phyloP scores from a whole-genome alignment of 1,284 basidiomycete species.

The Rhodotorula sp. region DNA sequence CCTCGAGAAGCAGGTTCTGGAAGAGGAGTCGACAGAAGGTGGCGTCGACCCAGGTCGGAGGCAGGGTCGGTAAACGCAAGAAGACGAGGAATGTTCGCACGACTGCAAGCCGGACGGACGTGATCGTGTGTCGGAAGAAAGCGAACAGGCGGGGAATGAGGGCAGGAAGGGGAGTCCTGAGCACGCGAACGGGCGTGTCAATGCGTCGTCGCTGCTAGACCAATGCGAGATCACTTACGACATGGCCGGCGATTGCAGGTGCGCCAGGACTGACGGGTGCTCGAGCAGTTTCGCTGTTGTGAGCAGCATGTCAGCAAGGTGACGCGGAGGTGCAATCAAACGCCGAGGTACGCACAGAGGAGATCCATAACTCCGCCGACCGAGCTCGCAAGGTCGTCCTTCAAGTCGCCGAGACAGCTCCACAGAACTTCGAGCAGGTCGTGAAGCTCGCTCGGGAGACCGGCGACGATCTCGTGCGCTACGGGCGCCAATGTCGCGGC shows the following conservation, averaged over 20 bases:
- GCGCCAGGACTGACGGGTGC: slow-evolving; percentile 72
- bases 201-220: background rate
- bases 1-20: slow-evolving; percentile 93
- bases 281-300: slow-evolving; percentile 72
- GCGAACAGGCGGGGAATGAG: slow-evolving; percentile 89
- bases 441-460: slow-evolving; percentile 60
- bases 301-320: background rate
- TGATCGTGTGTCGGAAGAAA: slow-evolving; percentile 96
- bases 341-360: slow-evolving; percentile 59
- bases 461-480: slow-evolving; percentile 71
- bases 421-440: slow-evolving; percentile 82
- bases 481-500: slow-evolving; percentile 89
- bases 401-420: slow-evolving; percentile 87
- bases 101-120: slow-evolving; percentile 88
- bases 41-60: slow-evolving; percentile 72
- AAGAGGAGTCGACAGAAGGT: slow-evolving; percentile 81
- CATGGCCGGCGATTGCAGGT: slow-evolving; percentile 65
- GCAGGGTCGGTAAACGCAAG: slow-evolving; percentile 71
- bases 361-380: slow-evolving; percentile 98
- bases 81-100: slow-evolving; percentile 86
- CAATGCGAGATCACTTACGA: slow-evolving; percentile 59
- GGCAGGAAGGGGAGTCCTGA: slow-evolving; percentile 69
- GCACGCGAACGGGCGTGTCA: background rate
- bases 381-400: slow-evolving; percentile 95
- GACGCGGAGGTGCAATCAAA: background rate